Evolutionary conservation across 1,139 yeast species (phyloP).

Genomic region (Geotrichum fermentans): DNA sequence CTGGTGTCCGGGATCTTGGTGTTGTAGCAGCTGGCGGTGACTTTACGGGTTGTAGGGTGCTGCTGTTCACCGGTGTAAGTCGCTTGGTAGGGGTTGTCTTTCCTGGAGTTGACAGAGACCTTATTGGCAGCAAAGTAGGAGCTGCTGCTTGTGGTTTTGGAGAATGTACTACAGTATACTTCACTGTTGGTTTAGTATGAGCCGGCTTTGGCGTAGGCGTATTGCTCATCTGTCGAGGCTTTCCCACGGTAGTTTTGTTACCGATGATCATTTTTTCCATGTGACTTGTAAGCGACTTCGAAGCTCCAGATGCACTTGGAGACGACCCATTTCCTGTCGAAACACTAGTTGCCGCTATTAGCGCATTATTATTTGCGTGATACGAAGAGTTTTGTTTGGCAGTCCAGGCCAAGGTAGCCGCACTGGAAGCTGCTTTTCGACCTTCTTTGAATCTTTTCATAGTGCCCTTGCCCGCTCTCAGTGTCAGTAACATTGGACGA

Average conservation of each 20-base stretch:
- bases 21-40: not conserved
- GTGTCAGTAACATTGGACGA: slow-evolving; percentile 14
- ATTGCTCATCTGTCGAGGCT: not conserved
- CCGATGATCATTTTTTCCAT: not conserved
- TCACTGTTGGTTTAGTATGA: not conserved
- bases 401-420: slow-evolving; percentile 6
- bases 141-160: slow-evolving; percentile 4
- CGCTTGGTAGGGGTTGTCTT: not conserved
- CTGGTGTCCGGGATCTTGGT: not conserved
- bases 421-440: slow-evolving; percentile 4
- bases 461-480: slow-evolving; percentile 10
- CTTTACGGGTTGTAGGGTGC: slow-evolving; percentile 3
- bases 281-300: not conserved
- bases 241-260: not conserved
- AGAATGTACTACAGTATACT: slow-evolving; percentile 3
- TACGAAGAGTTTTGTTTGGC: not conserved
- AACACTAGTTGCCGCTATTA: not conserved
- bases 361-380: not conserved
- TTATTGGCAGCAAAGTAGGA: not conserved
- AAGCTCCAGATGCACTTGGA: not conserved
- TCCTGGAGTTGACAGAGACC: slow-evolving; percentile 3
- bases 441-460: slow-evolving; percentile 13
- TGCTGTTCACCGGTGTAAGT: not conserved
- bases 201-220: slow-evolving; percentile 1
- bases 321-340: slow-evolving; percentile 4